Evolutionary conservation across 352 stramenopile genomes (phyloP), one percentile per base, ranked within the genome.

Genomic region (Globisporangium middletonii): DNA sequence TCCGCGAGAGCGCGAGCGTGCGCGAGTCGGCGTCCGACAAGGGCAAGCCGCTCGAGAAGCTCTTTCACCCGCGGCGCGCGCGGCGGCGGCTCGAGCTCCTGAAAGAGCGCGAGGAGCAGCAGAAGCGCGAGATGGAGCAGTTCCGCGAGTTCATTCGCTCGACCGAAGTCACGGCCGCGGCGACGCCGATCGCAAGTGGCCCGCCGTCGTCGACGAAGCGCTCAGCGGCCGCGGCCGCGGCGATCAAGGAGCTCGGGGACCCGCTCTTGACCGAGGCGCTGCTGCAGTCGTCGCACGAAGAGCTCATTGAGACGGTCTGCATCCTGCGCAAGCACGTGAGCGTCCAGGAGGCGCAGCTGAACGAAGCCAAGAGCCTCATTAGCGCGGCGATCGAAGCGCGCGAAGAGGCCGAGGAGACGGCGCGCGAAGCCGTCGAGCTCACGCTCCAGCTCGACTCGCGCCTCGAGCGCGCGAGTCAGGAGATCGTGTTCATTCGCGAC

Each of bases 71-170:
- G 12, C 77, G 81, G 6, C 79, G 78, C n/a, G 77, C 73, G n/a
- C 72, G 72, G 2, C 76, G 77, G 27, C 77, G 80, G 13, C 55
- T 86, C 49, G 79, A 90, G 62, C 60, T 83, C 38, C 61, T 89
- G 63, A 79, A 72, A 43, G 73, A 89, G 63, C 77, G 70, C 18
- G 82, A 92, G 53, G 76, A 92, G 60, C 74, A 81, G 23, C 82
- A 90, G 58, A 85, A 88, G 57, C 72, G 73, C 30, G 83, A 94
- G 62, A 90, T 94, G 81, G 81, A 94, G 63, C 81, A 94, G 58
- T 94, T 94, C 60, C 79, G 81, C n/a, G 79, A 88, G 63, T 91
- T 92, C 55, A 88, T 94, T 51, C 77, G 77, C 44, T 75, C 57
- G 11, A 89, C 82, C 4, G 82, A 92, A 53, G 72, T 71, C 59